Evolutionary conservation across 148 eudicot genomes (phyloP), one percentile per base, ranked within the genome.

Genomic region (Arbutus unedo): DNA sequence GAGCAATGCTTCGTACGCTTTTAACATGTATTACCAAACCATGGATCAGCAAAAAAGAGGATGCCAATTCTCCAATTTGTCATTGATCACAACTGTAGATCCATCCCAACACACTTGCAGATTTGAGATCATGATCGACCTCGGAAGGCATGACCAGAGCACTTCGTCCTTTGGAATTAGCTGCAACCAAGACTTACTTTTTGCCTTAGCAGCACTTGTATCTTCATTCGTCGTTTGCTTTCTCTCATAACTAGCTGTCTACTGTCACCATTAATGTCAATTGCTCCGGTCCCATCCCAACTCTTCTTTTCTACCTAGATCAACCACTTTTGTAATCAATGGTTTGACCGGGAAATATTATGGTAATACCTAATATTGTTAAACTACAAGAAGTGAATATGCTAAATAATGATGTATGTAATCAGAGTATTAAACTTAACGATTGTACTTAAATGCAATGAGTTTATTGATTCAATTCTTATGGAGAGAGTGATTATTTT

Each of bases 21-120:
- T 93, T 41, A 96, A 96, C 85, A 89, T 87, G 92, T 96, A 92
- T 81, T 96, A 86, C 75, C 99, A 96, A 64, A 91, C 91, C 15
- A 88, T 88, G 93, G 88, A 94, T 87, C 99, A 96, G 56, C 90
- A 82, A 60, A 85, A 79, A 4, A 91, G 90, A 18, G 88, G 93
- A 2, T 96, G 99, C 53, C 82, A 74, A 4, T 94, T 96, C 75
- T 82, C 89, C 14, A 87, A 87, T 45, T 83, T 94, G 80, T 91
- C 92, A 3, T 81, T 83, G 13, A 86, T 88, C 19, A 92, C 99
- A 2, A 81, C 88, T 0, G 92, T 87, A 47, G 95, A 94, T 89
- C 99, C 99, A 38, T 89, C 97, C 21, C 74, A 79, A 23, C 85
- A 84, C 49, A 88, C 87, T 23, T 96, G 99, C 74, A 84, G 85